Evolutionary conservation across 2,329 filamentous ascomycete genomes (phyloP).

Genomic region (Bipolaris victoriae): DNA sequence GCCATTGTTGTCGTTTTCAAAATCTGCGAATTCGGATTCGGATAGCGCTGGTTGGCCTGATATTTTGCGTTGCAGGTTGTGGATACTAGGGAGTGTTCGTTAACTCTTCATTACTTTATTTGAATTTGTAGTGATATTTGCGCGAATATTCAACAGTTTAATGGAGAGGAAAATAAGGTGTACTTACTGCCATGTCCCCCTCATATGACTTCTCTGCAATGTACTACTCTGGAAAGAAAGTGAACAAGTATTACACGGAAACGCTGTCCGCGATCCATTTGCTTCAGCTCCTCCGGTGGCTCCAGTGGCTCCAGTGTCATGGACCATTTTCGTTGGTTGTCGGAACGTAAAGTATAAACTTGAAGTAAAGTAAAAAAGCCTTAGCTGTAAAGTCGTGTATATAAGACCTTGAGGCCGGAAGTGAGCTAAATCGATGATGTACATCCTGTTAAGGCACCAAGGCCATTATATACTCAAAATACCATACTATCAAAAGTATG

Average conservation of each 20-base stretch:
- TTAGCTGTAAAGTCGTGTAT: too few species aligned
- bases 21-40: not conserved
- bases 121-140: too few species aligned
- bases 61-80: constrained; percentile 3
- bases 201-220: constrained; percentile 8
- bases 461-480: not conserved
- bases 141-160: too few species aligned
- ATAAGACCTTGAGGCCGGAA: not conserved
- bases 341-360: not conserved
- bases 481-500: not conserved
- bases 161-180: not conserved
- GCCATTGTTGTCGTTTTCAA: not conserved
- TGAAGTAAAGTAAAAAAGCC: not conserved
- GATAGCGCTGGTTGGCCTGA: not conserved
- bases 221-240: constrained; percentile 1
- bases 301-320: not conserved
- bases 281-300: not conserved
- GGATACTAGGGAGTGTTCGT: not conserved
- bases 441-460: not conserved
- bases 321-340: not conserved
- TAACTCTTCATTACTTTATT: too few species aligned
- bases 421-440: not conserved
- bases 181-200: constrained; percentile 6
- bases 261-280: not conserved
- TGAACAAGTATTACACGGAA: constrained; percentile 8